Evolutionary conservation across 345 rosid species (phyloP).

Genomic region (Populus pruinosa): DNA sequence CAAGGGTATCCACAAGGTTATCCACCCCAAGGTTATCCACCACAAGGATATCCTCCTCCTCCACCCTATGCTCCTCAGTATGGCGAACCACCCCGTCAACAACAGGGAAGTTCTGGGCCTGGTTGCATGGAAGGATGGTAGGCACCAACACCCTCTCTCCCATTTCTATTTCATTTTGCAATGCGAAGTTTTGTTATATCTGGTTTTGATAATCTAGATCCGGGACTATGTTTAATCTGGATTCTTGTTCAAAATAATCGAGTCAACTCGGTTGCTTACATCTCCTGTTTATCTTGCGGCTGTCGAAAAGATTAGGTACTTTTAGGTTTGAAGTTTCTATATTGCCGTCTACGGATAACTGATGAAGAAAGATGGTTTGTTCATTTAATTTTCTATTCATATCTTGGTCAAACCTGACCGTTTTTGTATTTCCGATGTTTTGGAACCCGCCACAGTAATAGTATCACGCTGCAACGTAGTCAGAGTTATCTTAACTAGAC

Average conservation of each 20-base stretch:
- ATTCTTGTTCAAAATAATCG: neutral
- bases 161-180: neutral
- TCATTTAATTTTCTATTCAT: neutral
- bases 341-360: neutral
- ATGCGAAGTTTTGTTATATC: neutral
- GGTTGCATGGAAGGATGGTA: conserved; percentile 84
- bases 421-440: neutral
- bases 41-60: conserved; percentile 59
- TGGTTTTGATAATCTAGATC: neutral
- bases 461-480: no score
- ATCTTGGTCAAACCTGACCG: neutral
- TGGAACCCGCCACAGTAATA: no score
- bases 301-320: no score
- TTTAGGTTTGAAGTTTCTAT: neutral
- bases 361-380: neutral
- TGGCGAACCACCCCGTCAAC: conserved; percentile 63
- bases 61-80: conserved; percentile 79
- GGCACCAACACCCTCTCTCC: neutral
- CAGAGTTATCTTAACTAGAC: no score
- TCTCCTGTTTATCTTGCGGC: no score
- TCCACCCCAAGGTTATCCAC: conserved; percentile 47
- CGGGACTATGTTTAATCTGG: neutral
- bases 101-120: conserved; percentile 35
- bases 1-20: conserved; percentile 56
- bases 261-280: neutral